Conservation (phyloP, 2,329 filamentous ascomycete species). For the Coniochaeta hoffmannii region DNA sequence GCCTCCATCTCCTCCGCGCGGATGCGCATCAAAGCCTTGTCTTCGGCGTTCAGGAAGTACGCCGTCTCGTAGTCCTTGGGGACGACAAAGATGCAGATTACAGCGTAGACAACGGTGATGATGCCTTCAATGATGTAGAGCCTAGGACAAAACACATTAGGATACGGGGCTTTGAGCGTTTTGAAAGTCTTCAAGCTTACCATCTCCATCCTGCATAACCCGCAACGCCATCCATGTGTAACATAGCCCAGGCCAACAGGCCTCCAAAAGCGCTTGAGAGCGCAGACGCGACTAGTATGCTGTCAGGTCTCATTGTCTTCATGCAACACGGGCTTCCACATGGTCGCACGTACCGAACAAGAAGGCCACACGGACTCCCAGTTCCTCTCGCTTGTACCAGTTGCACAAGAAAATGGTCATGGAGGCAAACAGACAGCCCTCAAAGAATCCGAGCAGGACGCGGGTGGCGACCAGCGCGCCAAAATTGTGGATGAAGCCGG, state of each 20-base stretch:
- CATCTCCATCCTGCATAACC: constrained; percentile 20
- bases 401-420: constrained; percentile 19
- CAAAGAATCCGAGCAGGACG: constrained; percentile 19
- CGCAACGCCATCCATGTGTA: constrained; percentile 19
- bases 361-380: constrained; percentile 18
- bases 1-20: constrained; percentile 15
- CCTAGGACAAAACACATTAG: background rate
- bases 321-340: background rate
- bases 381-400: constrained; percentile 23
- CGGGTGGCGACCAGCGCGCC: constrained; percentile 17
- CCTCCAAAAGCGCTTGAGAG: constrained; percentile 20
- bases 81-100: constrained; percentile 9
- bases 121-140: constrained; percentile 12
- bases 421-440: constrained; percentile 22
- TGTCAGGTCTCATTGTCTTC: background rate
- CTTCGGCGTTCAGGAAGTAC: constrained; percentile 6
- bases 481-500: constrained; percentile 19
- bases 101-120: constrained; percentile 11
- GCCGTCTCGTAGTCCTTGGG: constrained; percentile 10
- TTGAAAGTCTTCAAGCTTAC: background rate
- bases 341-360: constrained; percentile 13
- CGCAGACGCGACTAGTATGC: constrained; percentile 13
- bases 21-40: constrained; percentile 13
- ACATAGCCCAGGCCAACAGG: constrained; percentile 17
- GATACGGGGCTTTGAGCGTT: background rate